Evolutionary conservation across 2,329 filamentous ascomycete species (phyloP).

Genomic region (Knufia petricola): DNA sequence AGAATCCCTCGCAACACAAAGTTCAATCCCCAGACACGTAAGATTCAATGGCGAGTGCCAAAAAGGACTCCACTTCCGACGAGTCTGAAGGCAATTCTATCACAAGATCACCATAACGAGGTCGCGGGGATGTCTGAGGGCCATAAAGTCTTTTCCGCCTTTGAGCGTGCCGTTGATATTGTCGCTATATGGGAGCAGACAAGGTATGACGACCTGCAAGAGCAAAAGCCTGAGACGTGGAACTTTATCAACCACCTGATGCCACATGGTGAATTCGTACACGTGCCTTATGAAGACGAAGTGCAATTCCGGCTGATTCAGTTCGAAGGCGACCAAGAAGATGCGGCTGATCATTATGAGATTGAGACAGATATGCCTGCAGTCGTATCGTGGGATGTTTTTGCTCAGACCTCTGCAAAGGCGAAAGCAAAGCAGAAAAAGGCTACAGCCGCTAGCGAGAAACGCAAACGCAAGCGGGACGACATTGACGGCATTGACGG

Average conservation of each 20-base stretch:
- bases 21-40: background rate
- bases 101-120: slow-evolving; percentile 1
- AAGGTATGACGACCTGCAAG: background rate
- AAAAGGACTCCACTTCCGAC: slow-evolving; percentile 4
- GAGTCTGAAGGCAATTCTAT: slow-evolving; percentile 8
- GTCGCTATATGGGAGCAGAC: slow-evolving; percentile 9
- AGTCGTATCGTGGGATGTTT: slow-evolving; percentile 13
- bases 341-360: background rate
- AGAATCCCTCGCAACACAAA: slow-evolving; percentile 16
- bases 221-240: slow-evolving; percentile 7
- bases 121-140: background rate
- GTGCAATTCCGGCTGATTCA: slow-evolving; percentile 7
- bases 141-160: background rate
- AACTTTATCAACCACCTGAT: slow-evolving; percentile 20
- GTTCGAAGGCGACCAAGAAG: slow-evolving; percentile 11
- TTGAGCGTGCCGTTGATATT: slow-evolving; percentile 1
- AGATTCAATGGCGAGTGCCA: background rate
- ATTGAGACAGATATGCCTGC: slow-evolving; percentile 12
- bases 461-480: background rate
- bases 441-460: slow-evolving; percentile 1
- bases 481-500: slow-evolving; percentile 3
- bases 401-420: slow-evolving; percentile 7
- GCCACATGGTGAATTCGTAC: slow-evolving; percentile 10
- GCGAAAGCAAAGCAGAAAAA: slow-evolving; percentile 8
- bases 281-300: slow-evolving; percentile 5